A percentile compares a stretch with the other conserved stretches of the same genome.
phyloP scores from a whole-genome alignment of 208 protist species.

The Naegleria fowleri region DNA sequence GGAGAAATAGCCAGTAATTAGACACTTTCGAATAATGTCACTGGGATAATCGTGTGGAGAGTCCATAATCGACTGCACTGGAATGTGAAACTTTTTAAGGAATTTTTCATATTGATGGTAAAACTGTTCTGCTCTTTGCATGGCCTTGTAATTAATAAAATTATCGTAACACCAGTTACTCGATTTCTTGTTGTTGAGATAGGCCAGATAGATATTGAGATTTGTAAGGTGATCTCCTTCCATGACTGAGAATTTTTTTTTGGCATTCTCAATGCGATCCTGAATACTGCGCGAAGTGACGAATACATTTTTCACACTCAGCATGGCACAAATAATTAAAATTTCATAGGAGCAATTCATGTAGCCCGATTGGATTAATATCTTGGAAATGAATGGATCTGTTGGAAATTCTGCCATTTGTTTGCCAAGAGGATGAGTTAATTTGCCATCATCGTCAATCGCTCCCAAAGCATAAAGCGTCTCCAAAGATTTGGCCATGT shows the following conservation, averaged over 20 bases:
- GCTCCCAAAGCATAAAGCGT: slow-evolving; percentile 87
- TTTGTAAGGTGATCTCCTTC: slow-evolving; percentile 80
- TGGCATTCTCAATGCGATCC: slow-evolving; percentile 49
- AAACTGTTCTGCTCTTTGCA: background rate
- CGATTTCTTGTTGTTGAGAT: slow-evolving; percentile 30
- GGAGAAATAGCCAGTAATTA: background rate
- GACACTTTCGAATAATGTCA: background rate
- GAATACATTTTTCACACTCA: slow-evolving; percentile 61
- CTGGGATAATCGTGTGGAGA: background rate
- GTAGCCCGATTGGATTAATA: slow-evolving; percentile 83
- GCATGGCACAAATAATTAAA: slow-evolving; percentile 87
- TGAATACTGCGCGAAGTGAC: background rate
- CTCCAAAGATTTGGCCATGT: slow-evolving; percentile 85
- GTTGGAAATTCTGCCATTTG: slow-evolving; percentile 95
- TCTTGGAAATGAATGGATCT: slow-evolving; percentile 90
- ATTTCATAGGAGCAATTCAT: slow-evolving; percentile 84
- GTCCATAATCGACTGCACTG: background rate
- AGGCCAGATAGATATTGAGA: slow-evolving; percentile 62
- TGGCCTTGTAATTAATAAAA: background rate
- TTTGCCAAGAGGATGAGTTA: slow-evolving; percentile 83
- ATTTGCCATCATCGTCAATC: slow-evolving; percentile 82
- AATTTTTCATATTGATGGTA: background rate
- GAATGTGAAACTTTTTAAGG: background rate
- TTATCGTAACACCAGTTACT: background rate
- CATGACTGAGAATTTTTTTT: slow-evolving; percentile 90